phyloP scores from a whole-genome alignment of 345 rosid genomes.

The Eucalyptus curtisii region DNA sequence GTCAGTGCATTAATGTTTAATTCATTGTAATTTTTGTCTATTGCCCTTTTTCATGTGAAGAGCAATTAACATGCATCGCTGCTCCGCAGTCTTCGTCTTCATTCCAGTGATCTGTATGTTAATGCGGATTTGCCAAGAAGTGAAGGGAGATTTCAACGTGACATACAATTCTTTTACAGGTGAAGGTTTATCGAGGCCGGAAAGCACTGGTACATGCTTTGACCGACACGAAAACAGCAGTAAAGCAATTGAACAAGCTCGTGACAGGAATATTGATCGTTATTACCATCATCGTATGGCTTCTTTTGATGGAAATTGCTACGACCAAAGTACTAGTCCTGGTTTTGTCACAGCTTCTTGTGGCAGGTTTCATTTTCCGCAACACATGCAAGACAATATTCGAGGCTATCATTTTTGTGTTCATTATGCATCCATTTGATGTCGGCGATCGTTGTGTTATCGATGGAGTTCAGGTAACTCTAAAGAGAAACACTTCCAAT shows the following conservation, averaged over 20 bases:
- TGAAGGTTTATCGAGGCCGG: conserved; percentile 61
- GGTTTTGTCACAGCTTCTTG: conserved; percentile 59
- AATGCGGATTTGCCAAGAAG: no score
- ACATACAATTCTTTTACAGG: conserved; percentile 20
- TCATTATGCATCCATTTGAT: conserved; percentile 91
- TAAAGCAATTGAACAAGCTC: no score
- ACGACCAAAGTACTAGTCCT: conserved; percentile 49
- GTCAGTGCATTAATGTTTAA: conserved; percentile 13
- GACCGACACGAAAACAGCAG: no score
- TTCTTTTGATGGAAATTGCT: conserved; percentile 56
- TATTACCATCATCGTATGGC: conserved; percentile 10
- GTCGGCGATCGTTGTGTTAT: conserved; percentile 87
- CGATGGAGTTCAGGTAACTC: conserved; percentile 58
- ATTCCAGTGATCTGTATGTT: not conserved
- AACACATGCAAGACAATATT: conserved; percentile 77
- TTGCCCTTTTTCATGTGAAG: not conserved
- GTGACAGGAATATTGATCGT: no score
- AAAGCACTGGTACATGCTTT: conserved; percentile 63
- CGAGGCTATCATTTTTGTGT: conserved; percentile 72
- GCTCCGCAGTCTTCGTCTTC: not conserved
- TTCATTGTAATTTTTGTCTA: not conserved
- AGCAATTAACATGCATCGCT: not conserved
- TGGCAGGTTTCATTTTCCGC: conserved; percentile 61
- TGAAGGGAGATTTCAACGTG: not conserved
- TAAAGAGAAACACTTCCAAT: not conserved